Evolutionary conservation across 441 rosid genomes (phyloP).

Genomic region (Erodium moschatum): DNA sequence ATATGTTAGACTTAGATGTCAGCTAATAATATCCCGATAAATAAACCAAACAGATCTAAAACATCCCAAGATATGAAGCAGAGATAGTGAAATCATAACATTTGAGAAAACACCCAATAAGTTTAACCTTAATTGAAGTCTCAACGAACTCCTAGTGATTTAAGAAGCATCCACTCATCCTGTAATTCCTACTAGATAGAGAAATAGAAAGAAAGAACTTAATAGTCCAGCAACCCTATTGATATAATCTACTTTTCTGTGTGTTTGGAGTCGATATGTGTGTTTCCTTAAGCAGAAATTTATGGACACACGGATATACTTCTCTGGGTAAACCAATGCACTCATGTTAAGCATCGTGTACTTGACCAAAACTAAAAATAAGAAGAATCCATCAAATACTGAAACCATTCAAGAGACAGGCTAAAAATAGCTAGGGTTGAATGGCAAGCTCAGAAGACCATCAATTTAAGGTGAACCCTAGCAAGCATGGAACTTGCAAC

Average conservation of each 20-base stretch:
- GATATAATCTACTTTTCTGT: no score
- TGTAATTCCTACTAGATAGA: no score
- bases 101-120: background rate
- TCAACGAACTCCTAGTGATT: background rate
- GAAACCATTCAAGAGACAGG: background rate
- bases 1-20: no score
- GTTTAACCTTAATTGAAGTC: background rate
- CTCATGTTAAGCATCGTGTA: background rate
- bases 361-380: background rate
- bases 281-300: no score
- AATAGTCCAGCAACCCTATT: no score
- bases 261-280: no score
- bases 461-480: background rate
- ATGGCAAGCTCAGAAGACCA: background rate
- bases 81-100: background rate
- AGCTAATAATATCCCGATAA: background rate
- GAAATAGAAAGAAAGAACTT: no score
- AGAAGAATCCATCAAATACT: background rate
- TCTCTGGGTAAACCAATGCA: background rate
- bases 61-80: background rate
- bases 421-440: background rate
- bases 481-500: background rate
- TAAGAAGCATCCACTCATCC: background rate
- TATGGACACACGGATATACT: background rate
- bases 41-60: background rate